These are phyloP conservation scores for Dictyostelium firmibasis DNA, from an alignment of 78 protist species.

Conservation along the genomic window DNA sequence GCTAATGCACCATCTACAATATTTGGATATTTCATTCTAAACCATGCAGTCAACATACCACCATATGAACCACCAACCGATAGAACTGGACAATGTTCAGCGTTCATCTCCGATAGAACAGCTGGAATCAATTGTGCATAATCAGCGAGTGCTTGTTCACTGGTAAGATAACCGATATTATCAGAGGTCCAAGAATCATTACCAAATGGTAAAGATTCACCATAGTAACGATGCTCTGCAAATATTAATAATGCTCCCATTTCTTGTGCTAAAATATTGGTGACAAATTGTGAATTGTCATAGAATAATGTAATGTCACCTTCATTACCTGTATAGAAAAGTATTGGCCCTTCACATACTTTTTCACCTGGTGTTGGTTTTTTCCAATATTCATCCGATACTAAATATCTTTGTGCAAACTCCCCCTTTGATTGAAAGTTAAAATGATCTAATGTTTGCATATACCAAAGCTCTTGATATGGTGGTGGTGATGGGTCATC, in stretches of 20 bases:
- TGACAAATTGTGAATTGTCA: constrained; percentile 87
- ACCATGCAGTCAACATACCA: constrained; percentile 77
- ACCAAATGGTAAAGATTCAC: constrained; percentile 84
- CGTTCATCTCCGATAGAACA: background rate
- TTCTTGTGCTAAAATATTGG: constrained; percentile 79
- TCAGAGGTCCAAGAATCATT: constrained; percentile 23
- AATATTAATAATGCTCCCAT: constrained; percentile 84
- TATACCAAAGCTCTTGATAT: constrained; percentile 18
- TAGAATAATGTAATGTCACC: constrained; percentile 84
- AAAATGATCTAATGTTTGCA: constrained; percentile 83
- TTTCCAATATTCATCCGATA: constrained; percentile 27
- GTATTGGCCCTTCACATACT: constrained; percentile 55
- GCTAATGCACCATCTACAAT: constrained; percentile 81
- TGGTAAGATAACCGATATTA: constrained; percentile 31
- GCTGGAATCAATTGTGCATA: constrained; percentile 49
- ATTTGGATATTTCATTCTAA: constrained; percentile 66
- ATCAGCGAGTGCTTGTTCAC: constrained; percentile 90
- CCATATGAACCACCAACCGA: constrained; percentile 82
- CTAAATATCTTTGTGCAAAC: constrained; percentile 50
- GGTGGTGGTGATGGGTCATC: constrained; percentile 65
- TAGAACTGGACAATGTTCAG: constrained; percentile 51
- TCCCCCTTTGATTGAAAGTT: constrained; percentile 41
- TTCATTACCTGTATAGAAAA: constrained; percentile 95
- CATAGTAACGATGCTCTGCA: constrained; percentile 91
- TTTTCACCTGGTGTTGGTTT: background rate